These are phyloP conservation scores for Calonectria leucothoes DNA, from an alignment of 2,329 filamentous ascomycete genomes.

Conservation along the genomic window DNA sequence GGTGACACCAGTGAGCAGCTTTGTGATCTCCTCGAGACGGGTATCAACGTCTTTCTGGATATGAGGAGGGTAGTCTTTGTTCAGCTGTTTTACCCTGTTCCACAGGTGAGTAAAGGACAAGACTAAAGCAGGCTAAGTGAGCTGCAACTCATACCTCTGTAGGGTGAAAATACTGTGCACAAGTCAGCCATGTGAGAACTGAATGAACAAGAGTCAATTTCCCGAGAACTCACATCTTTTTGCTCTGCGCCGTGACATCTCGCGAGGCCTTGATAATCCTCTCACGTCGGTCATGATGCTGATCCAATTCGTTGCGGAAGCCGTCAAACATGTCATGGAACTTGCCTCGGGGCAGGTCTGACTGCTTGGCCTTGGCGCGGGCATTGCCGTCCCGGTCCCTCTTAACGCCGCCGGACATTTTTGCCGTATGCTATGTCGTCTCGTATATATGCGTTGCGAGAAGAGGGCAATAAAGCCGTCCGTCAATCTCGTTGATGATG, in stretches of 20 bases:
- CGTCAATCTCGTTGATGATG: conserved; percentile 27
- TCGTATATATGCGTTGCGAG: conserved; percentile 19
- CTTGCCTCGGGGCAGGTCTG: conserved; percentile 50
- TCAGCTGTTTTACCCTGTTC: conserved; percentile 71
- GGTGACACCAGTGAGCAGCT: conserved; percentile 74
- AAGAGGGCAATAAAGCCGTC: background rate
- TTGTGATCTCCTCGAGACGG: conserved; percentile 77
- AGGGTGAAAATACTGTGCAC: conserved; percentile 50
- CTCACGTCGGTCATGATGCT: conserved; percentile 93
- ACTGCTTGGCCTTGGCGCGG: conserved; percentile 50
- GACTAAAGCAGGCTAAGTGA: background rate
- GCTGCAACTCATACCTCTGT: conserved; percentile 48
- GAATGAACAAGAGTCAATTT: background rate
- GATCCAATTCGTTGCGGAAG: conserved; percentile 89
- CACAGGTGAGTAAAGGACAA: conserved; percentile 27
- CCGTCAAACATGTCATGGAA: conserved; percentile 84
- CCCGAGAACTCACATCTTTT: conserved; percentile 82
- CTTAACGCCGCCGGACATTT: conserved; percentile 60
- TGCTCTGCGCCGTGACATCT: conserved; percentile 93
- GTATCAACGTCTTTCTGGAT: conserved; percentile 78
- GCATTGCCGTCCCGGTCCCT: conserved; percentile 64
- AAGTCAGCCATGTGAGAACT: conserved; percentile 8
- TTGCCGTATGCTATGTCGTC: background rate
- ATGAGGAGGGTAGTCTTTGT: conserved; percentile 71
- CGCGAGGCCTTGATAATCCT: conserved; percentile 89